phyloP scores from a whole-genome alignment of 129 eudicot genomes.

The Chrysanthemum seticuspe region DNA sequence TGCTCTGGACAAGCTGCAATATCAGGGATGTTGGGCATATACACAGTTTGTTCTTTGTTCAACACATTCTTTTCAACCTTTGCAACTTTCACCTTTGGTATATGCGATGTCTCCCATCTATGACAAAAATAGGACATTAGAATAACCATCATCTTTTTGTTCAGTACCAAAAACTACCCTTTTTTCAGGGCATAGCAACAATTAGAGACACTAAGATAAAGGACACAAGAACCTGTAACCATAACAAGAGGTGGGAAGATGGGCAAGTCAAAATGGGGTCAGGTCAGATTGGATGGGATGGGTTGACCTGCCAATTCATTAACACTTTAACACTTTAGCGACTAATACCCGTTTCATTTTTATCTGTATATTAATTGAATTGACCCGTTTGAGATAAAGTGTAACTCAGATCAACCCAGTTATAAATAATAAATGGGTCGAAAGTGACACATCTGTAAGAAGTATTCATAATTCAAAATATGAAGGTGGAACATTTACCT shows the following conservation, averaged over 20 bases:
- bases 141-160: background rate
- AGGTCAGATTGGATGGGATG: background rate
- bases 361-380: too few relatives aligned
- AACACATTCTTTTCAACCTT: slow-evolving; percentile 51
- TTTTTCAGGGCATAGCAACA: background rate
- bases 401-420: background rate
- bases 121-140: slow-evolving; percentile 16
- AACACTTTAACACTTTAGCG: too few relatives aligned
- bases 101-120: slow-evolving; percentile 83
- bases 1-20: slow-evolving; percentile 72
- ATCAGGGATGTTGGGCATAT: slow-evolving; percentile 92
- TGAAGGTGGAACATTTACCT: slow-evolving; percentile 45
- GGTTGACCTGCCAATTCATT: background rate
- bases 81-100: slow-evolving; percentile 73
- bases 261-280: background rate
- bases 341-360: too few relatives aligned
- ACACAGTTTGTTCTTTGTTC: slow-evolving; percentile 70
- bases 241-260: background rate
- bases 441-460: background rate
- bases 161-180: background rate
- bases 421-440: too few relatives aligned
- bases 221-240: too few relatives aligned
- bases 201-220: too few relatives aligned
- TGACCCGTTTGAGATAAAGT: background rate
- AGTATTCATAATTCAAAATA: too few relatives aligned